phyloP scores from a whole-genome alignment of 257 asterid species.

The Solanum clarkiae region DNA sequence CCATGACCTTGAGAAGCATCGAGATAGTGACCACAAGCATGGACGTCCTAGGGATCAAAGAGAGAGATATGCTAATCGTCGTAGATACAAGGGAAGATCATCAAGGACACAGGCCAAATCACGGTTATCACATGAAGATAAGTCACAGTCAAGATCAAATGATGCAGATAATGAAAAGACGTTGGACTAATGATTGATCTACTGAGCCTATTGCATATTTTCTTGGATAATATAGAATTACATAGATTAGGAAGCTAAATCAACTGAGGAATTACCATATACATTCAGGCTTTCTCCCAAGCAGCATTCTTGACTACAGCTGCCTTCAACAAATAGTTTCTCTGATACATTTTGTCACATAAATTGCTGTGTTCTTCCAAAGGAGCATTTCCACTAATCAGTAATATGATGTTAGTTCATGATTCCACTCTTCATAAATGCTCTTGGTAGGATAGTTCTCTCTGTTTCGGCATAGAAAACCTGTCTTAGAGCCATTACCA shows the following conservation, averaged over 20 bases:
- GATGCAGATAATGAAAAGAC: conserved; percentile 67
- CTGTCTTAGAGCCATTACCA: neutral
- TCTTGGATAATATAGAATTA: conserved; percentile 1
- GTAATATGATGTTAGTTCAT: conserved; percentile 27
- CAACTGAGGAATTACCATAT: conserved; percentile 13
- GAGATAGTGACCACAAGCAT: conserved; percentile 7
- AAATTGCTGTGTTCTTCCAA: neutral
- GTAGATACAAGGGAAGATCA: conserved; percentile 51
- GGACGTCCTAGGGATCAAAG: conserved; percentile 43
- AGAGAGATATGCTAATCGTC: conserved; percentile 49
- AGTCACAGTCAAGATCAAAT: conserved; percentile 54
- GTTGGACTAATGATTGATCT: conserved; percentile 42
- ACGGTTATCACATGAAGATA: conserved; percentile 39
- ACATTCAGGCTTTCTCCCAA: conserved; percentile 8
- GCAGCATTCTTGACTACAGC: conserved; percentile 11
- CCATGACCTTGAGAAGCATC: conserved; percentile 32
- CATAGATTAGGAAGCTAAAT: conserved; percentile 7
- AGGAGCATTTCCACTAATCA: conserved; percentile 14
- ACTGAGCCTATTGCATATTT: neutral
- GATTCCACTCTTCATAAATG: neutral
- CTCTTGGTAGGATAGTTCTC: neutral
- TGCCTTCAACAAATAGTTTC: neutral
- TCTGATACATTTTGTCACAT: conserved; percentile 4
- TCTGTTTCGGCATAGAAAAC: neutral
- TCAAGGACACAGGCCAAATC: conserved; percentile 50